Conservation (phyloP, 208 protist species). For the Phytomonas francai region DNA sequence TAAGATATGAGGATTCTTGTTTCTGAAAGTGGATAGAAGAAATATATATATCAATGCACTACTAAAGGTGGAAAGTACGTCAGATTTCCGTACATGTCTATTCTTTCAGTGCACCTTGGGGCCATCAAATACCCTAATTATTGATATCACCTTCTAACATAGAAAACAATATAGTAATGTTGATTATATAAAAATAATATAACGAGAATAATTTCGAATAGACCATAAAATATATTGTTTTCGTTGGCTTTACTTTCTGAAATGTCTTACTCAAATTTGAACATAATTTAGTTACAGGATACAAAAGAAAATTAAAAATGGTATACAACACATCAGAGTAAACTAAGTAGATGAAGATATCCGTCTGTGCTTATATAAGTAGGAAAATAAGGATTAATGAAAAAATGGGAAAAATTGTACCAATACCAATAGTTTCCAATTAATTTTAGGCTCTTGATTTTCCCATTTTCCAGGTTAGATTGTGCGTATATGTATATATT, state of each 20-base stretch:
- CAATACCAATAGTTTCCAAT: neutral
- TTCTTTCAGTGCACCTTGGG: neutral
- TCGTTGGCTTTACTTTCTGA: neutral
- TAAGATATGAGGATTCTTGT: neutral
- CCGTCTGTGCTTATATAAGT: neutral
- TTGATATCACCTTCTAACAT: too few species aligned
- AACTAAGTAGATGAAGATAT: constrained; percentile 9
- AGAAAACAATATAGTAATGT: neutral
- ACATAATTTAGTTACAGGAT: neutral
- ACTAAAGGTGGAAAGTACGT: neutral
- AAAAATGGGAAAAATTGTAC: constrained; percentile 6
- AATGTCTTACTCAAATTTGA: neutral
- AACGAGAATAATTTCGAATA: neutral
- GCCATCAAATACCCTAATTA: neutral
- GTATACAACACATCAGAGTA: neutral
- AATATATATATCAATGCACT: neutral
- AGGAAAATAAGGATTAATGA: constrained; percentile 10
- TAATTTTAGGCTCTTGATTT: neutral
- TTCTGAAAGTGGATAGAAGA: neutral
- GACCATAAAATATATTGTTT: neutral
- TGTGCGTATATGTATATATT: constrained; percentile 9
- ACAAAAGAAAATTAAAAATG: constrained; percentile 11
- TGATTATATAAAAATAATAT: constrained; percentile 1
- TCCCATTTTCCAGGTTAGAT: neutral
- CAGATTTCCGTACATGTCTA: neutral